phyloP scores from a whole-genome alignment of 2,329 filamentous ascomycete species.

The Daldinia eschscholtzii region DNA sequence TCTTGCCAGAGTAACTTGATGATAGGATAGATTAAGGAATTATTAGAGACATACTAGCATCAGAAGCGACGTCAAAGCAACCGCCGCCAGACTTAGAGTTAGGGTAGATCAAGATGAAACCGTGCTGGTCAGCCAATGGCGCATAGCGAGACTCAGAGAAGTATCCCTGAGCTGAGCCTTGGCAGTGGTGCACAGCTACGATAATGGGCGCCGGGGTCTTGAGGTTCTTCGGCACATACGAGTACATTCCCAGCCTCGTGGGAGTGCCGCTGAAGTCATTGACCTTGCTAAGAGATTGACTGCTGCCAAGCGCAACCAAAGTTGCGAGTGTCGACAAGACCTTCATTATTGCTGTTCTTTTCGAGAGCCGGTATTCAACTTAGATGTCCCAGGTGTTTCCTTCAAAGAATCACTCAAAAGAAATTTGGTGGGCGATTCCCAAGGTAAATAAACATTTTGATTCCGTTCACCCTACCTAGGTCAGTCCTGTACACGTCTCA shows the following conservation, averaged over 20 bases:
- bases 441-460: constrained; percentile 34
- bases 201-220: constrained; percentile 58
- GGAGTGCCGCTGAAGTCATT: constrained; percentile 52
- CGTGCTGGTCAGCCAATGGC: constrained; percentile 64
- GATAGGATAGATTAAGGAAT: not conserved
- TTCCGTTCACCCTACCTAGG: constrained; percentile 4
- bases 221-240: constrained; percentile 52
- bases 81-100: constrained; percentile 57
- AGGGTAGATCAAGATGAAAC: constrained; percentile 67
- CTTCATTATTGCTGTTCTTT: constrained; percentile 41
- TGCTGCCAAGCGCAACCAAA: constrained; percentile 45
- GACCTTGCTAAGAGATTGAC: constrained; percentile 50
- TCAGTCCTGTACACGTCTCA: constrained; percentile 8
- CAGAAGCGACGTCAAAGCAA: constrained; percentile 72
- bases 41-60: constrained; percentile 50
- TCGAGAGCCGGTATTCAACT: constrained; percentile 12
- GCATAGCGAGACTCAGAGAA: constrained; percentile 65
- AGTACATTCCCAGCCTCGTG: constrained; percentile 54
- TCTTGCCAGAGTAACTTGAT: not conserved
- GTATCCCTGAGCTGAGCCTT: constrained; percentile 65
- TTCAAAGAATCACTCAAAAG: constrained; percentile 2
- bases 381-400: constrained; percentile 11
- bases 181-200: constrained; percentile 69
- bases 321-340: constrained; percentile 40
- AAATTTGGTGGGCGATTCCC: constrained; percentile 18